Base-by-base conservation (phyloP, 495 filamentous ascomycete species). In the Amniculicola lignicola region DNA sequence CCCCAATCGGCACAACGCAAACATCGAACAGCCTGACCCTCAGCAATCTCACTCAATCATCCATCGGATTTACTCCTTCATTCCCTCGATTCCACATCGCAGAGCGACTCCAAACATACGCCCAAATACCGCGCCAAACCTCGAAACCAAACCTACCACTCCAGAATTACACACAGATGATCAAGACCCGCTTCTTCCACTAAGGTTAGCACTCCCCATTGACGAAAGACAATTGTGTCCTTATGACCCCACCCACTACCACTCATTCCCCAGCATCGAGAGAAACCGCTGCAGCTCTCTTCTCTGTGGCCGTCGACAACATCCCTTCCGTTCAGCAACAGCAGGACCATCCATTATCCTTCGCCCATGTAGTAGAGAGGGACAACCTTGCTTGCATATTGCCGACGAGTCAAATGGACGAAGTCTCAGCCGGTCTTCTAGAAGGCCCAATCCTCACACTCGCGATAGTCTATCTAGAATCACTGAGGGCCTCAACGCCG, bases 251-350 rank as follows among this genome's bases (percentile, higher is more conserved):
- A 39, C 28, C 15, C 2, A 19, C 4, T 54, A 47, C 24, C 19
- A 36, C 6, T 59, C 56, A 1, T 59, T 59, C 37, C 56, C 56
- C 14, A 21, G 10, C 1, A 28, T 59, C 16, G 56, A 59, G 18
- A 45, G 21, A 22, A 10, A 18, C 1, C 31, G 35, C 25, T 50
- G 12, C 19, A 15, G 10, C 5, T 38, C 21, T 25, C 52, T 28
- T 29, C 2, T 47, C 16, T 7, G n/a, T 35, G 7, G 7, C 7
- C 7, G 29, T 35, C 37, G 16, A 10, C 6, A 19, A 40, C 7
- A 7, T 33, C n/a, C 29, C 29, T 33, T 7, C 7, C 29, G 7
- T 33, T n/a, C 29, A 33, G 29, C 7, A 33, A 33, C 7, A 7
- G 7, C 7, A 33, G 7, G n/a, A n/a, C 29, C 29, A 33, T 7